A percentile compares a stretch with the other conserved stretches of the same genome.
Conservation (phyloP, 805 yeast genomes). For the Candida broadrunensis region DNA sequence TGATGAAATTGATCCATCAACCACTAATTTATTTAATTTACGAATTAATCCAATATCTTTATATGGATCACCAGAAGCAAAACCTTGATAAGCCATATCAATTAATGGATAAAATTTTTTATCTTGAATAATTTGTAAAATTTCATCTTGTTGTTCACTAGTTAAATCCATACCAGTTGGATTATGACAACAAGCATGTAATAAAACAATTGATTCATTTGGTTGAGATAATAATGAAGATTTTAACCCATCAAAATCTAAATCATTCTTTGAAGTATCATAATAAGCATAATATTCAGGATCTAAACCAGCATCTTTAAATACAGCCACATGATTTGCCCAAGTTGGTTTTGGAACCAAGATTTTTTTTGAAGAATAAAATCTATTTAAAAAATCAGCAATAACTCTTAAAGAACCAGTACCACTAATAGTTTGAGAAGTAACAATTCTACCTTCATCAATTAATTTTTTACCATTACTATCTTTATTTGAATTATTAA, state of each 20-base stretch:
- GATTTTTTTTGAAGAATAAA: slow-evolving; percentile 54
- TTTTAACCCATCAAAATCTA: slow-evolving; percentile 65
- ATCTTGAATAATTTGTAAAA: slow-evolving; percentile 58
- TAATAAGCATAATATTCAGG: slow-evolving; percentile 69
- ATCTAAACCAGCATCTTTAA: slow-evolving; percentile 67
- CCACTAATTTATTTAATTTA: slow-evolving; percentile 46
- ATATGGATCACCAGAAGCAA: slow-evolving; percentile 79
- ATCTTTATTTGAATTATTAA: slow-evolving; percentile 55
- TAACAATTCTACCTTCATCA: slow-evolving; percentile 63
- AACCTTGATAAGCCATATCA: slow-evolving; percentile 96
- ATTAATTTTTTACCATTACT: slow-evolving; percentile 54
- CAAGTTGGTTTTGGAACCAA: slow-evolving; percentile 87
- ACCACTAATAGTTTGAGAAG: slow-evolving; percentile 89
- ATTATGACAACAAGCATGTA: slow-evolving; percentile 96
- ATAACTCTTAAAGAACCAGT: slow-evolving; percentile 91
- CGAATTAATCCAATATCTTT: slow-evolving; percentile 57
- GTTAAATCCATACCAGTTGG: slow-evolving; percentile 96
- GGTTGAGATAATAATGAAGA: slow-evolving; percentile 54
- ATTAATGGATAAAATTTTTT: slow-evolving; percentile 73
- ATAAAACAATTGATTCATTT: slow-evolving; percentile 61
- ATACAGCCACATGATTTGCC: slow-evolving; percentile 88
- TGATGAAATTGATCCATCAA: slow-evolving; percentile 48
- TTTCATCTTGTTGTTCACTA: slow-evolving; percentile 73
- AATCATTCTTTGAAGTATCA: slow-evolving; percentile 54
- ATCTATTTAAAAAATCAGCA: slow-evolving; percentile 68